phyloP scores from a whole-genome alignment of 1,284 basidiomycete species.

The Puccinia coronata region DNA sequence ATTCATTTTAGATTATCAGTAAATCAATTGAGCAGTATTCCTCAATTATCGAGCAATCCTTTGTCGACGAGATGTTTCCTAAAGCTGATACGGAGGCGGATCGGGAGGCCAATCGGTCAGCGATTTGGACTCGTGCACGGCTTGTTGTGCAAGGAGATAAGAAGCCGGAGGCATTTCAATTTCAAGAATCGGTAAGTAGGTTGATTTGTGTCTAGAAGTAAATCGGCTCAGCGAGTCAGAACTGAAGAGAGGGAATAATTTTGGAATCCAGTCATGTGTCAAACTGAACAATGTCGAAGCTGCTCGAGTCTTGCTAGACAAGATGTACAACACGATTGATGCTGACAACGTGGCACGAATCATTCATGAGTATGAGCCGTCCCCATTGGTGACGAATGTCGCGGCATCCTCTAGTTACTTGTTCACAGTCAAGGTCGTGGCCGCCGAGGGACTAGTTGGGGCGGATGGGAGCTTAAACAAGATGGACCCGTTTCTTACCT shows the following conservation, averaged over 20 bases:
- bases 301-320: conserved; percentile 83
- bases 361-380: conserved; percentile 61
- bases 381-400: conserved; percentile 57
- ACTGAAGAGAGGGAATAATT: conserved; percentile 12
- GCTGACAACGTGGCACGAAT: conserved; percentile 81
- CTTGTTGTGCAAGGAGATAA: conserved; percentile 75
- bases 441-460: conserved; percentile 78
- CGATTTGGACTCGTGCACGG: conserved; percentile 92
- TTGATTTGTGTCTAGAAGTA: not conserved
- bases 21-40: conserved; percentile 92
- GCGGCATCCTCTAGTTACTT: conserved; percentile 67
- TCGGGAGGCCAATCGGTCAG: conserved; percentile 63
- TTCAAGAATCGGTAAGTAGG: conserved; percentile 69
- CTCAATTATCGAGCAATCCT: conserved; percentile 78
- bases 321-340: conserved; percentile 87
- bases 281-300: conserved; percentile 97
- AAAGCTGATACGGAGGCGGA: conserved; percentile 68
- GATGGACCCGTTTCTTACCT: conserved; percentile 87
- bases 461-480: conserved; percentile 71
- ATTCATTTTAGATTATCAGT: conserved; percentile 71
- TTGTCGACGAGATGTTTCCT: conserved; percentile 91
- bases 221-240: not conserved
- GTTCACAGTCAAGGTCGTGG: conserved; percentile 89
- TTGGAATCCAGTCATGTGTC: conserved; percentile 73
- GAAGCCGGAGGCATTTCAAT: conserved; percentile 90